These are phyloP conservation scores for Pseudevernia furfuracea DNA, from an alignment of 495 filamentous ascomycete genomes.

Conservation along the genomic window DNA sequence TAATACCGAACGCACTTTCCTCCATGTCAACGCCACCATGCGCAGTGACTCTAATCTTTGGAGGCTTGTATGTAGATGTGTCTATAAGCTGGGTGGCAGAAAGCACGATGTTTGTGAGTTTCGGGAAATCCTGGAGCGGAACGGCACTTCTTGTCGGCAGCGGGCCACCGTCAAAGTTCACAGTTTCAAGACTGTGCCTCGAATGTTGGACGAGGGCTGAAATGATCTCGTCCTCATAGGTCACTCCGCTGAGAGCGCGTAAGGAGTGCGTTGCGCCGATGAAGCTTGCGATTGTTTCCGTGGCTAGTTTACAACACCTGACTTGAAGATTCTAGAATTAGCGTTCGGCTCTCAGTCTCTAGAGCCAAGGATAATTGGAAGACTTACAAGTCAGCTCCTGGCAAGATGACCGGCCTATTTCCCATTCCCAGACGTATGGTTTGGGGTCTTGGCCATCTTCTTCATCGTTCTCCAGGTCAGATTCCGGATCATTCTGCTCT, in stretches of 20 bases:
- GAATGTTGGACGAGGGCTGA: neutral
- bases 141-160: neutral
- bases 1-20: neutral
- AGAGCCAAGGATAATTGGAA: neutral
- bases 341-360: neutral
- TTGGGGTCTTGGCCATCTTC: neutral
- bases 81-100: neutral
- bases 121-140: neutral
- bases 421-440: neutral
- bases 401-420: neutral
- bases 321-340: neutral
- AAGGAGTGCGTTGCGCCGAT: neutral
- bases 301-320: neutral
- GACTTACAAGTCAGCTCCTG: neutral
- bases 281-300: neutral
- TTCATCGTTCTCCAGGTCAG: neutral
- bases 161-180: neutral
- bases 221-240: neutral
- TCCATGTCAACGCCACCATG: neutral
- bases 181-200: neutral
- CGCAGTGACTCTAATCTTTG: neutral
- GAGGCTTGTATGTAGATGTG: neutral
- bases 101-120: neutral
- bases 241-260: neutral
- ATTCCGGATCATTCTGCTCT: neutral